Evolutionary conservation across 495 filamentous ascomycete genomes (phyloP).

Genomic region (Podospora didyma): DNA sequence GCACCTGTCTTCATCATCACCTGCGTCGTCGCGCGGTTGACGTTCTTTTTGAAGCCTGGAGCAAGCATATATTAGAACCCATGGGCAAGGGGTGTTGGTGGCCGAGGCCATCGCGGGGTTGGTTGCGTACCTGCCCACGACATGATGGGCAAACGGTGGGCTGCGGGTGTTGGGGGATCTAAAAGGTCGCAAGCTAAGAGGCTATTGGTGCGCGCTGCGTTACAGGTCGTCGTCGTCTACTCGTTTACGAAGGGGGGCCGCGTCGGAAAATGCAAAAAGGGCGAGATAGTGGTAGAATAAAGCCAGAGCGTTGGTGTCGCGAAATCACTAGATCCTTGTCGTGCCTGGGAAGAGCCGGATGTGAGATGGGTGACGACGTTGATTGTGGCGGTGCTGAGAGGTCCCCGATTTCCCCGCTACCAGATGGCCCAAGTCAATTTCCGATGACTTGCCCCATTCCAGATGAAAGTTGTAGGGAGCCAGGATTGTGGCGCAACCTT

Average conservation of each 20-base stretch:
- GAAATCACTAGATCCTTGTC: neutral
- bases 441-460: neutral
- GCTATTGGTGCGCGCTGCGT: too few relatives aligned
- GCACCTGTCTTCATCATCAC: slow-evolving; percentile 98
- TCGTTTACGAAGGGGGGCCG: too few relatives aligned
- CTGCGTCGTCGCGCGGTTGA: slow-evolving; percentile 97
- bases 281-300: neutral
- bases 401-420: slow-evolving; percentile 3
- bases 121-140: slow-evolving; percentile 55
- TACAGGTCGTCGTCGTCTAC: too few relatives aligned
- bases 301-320: neutral
- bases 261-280: neutral
- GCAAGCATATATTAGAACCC: neutral
- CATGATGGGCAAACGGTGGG: slow-evolving; percentile 38
- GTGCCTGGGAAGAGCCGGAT: slow-evolving; percentile 1
- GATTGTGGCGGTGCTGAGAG: slow-evolving; percentile 14
- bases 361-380: slow-evolving; percentile 12
- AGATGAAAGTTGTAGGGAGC: neutral
- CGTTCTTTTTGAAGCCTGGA: slow-evolving; percentile 96
- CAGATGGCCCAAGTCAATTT: neutral
- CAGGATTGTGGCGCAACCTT: neutral
- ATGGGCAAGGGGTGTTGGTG: neutral
- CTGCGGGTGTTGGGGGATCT: neutral
- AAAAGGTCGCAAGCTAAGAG: too few relatives aligned
- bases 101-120: slow-evolving; percentile 16